Base-by-base conservation (phyloP, 1,284 basidiomycete genomes). In the Ustilago tritici region DNA sequence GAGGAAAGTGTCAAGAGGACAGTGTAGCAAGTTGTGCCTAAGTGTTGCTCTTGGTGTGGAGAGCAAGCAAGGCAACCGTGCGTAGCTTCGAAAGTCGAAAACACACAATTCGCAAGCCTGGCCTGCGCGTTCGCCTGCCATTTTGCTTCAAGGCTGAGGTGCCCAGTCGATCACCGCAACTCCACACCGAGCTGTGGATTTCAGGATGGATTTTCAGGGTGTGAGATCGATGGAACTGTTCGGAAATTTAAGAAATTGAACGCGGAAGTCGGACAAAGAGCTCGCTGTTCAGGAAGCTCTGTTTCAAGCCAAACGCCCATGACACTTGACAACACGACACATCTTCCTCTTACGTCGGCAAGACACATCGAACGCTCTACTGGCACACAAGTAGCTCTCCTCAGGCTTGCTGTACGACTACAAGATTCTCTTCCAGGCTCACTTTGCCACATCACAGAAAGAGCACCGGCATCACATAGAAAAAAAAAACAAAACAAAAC, bases 151-250 rank as follows among this genome's bases (percentile, higher is more conserved):
- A 46, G 43, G 43, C 43, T 46, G 49, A 50, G 31, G 14, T 14
- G 49, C 49, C 23, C 49, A 50, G 49, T 50, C 49, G 49, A 50
- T 50, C 49, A 50, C 49, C 49, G 49, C 49, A 10, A 50, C 23
- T 31, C 49, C 31, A 32, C 49, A 14, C 28, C 4, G 1, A 4
- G 31, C n/a, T 12, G 31, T 3, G 0, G 6, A 31, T 3, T 31
- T 50, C 1, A 31, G 49, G 23, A 12, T 12, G 14, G 8, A 32
- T 32, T 31, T 50, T 19, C 46, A 23, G 9, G 23, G 31, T 50
- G 49, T 50, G 1, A 50, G 43, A 46, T 46, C 43, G 19, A 19
- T 8, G 14, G 3, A 46, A 8, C 11, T 19, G 11, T 8, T 46
- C 11, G 2, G n/a, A 11, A 46, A 19, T 0, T 17, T 19, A 19